These are phyloP conservation scores for Zasmidium citrigriseum DNA, from an alignment of 2,329 filamentous ascomycete species.

Conservation along the genomic window DNA sequence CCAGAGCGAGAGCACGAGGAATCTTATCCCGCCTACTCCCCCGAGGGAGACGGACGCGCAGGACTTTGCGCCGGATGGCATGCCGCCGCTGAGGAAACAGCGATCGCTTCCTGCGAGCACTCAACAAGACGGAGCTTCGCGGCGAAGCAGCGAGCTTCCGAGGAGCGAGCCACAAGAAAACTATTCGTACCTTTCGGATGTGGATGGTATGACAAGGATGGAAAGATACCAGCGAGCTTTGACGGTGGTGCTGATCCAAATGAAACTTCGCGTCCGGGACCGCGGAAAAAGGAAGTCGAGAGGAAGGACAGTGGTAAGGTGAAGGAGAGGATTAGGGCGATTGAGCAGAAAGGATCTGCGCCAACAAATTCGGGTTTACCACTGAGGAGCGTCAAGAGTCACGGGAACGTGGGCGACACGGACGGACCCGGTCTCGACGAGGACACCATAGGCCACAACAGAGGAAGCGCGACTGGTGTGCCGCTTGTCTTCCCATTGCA, in stretches of 20 bases:
- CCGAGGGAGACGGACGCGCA: background rate
- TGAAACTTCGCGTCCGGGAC: background rate
- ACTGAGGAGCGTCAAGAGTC: background rate
- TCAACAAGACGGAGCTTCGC: constrained; percentile 1
- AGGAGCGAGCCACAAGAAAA: constrained; percentile 16
- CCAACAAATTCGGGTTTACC: background rate
- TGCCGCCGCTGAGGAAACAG: background rate
- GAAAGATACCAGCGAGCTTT: background rate
- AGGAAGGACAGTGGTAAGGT: background rate
- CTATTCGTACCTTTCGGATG: background rate
- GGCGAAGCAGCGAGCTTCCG: constrained; percentile 8
- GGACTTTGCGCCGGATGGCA: background rate
- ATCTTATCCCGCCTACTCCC: background rate
- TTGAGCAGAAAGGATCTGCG: constrained; percentile 13
- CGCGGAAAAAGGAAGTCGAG: background rate
- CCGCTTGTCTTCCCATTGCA: constrained; percentile 32
- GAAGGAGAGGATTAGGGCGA: constrained; percentile 1
- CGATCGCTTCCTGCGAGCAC: background rate
- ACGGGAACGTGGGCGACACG: background rate
- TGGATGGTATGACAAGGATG: background rate
- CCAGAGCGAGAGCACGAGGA: background rate
- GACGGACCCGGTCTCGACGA: background rate
- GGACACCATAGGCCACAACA: background rate
- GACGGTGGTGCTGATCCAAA: background rate
- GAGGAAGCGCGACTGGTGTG: background rate